These are phyloP conservation scores for Aspergillus spinulosporus DNA, from an alignment of 2,329 filamentous ascomycete species.

Conservation along the genomic window DNA sequence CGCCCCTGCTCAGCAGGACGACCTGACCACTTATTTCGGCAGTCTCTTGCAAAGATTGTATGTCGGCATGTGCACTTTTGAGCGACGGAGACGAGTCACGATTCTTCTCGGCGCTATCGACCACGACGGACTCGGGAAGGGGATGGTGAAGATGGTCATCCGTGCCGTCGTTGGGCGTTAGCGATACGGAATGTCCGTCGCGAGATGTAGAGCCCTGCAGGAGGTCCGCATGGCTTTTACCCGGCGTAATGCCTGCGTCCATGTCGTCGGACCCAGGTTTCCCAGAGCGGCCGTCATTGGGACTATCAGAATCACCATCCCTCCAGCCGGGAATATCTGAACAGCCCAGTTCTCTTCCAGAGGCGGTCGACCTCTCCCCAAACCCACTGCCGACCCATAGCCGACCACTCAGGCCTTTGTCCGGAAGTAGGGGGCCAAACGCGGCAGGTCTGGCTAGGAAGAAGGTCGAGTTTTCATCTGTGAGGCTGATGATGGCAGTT, in stretches of 20 bases:
- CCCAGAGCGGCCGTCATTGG: slow-evolving; percentile 23
- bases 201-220: slow-evolving; percentile 24
- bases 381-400: slow-evolving; percentile 94
- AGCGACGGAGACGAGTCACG: slow-evolving; percentile 36
- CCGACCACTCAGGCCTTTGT: slow-evolving; percentile 77
- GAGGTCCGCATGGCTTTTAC: slow-evolving; percentile 27
- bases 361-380: slow-evolving; percentile 63
- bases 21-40: slow-evolving; percentile 94
- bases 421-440: slow-evolving; percentile 78
- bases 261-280: slow-evolving; percentile 28
- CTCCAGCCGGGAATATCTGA: slow-evolving; percentile 91
- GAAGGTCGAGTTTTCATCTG: slow-evolving; percentile 96
- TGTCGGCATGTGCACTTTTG: slow-evolving; percentile 70
- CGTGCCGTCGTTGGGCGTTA: slow-evolving; percentile 66
- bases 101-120: slow-evolving; percentile 36
- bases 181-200: slow-evolving; percentile 18
- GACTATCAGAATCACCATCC: slow-evolving; percentile 52
- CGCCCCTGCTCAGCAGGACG: slow-evolving; percentile 85
- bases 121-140: slow-evolving; percentile 46
- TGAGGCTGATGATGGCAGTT: slow-evolving; percentile 92
- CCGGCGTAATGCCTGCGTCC: slow-evolving; percentile 23
- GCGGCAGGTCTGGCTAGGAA: slow-evolving; percentile 91
- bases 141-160: slow-evolving; percentile 77
- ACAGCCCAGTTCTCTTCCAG: slow-evolving; percentile 86
- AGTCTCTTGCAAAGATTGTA: slow-evolving; percentile 84